Conservation (phyloP, 2,329 filamentous ascomycete species). For the Sporothrix protearum region DNA sequence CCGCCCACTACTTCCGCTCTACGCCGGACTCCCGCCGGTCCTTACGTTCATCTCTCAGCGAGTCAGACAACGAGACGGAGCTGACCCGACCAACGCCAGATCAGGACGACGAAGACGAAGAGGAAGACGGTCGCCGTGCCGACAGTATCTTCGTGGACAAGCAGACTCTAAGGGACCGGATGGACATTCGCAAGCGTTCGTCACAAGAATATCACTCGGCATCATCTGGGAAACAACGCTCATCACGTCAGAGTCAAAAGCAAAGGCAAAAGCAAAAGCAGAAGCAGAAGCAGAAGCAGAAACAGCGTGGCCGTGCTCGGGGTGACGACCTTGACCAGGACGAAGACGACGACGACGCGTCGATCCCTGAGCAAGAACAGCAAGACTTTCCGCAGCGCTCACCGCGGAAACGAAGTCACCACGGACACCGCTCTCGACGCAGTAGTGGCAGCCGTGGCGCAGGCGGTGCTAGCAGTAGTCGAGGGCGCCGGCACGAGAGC, state of each 20-base stretch:
- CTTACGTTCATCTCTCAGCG: slow-evolving; percentile 38
- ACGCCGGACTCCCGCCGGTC: slow-evolving; percentile 39
- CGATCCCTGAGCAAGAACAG: not conserved
- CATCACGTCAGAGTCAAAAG: not conserved
- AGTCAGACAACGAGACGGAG: slow-evolving; percentile 42
- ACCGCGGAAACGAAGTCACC: slow-evolving; percentile 11
- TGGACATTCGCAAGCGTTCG: slow-evolving; percentile 19
- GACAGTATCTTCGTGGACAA: slow-evolving; percentile 21
- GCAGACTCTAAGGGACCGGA: slow-evolving; percentile 24
- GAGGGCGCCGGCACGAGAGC: slow-evolving; percentile 17
- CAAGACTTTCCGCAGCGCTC: not conserved
- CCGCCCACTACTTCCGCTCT: slow-evolving; percentile 37
- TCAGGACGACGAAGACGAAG: slow-evolving; percentile 32
- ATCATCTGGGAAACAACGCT: not conserved
- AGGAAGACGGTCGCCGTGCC: slow-evolving; percentile 30
- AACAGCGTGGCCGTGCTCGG: not conserved
- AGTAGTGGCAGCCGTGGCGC: slow-evolving; percentile 22
- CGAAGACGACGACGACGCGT: not conserved
- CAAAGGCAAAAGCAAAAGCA: not conserved
- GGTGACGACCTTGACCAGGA: slow-evolving; percentile 3
- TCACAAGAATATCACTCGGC: slow-evolving; percentile 18
- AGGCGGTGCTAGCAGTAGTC: slow-evolving; percentile 21
- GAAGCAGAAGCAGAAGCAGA: not conserved
- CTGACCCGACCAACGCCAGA: slow-evolving; percentile 38
- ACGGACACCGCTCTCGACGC: slow-evolving; percentile 15